These are phyloP conservation scores for Boehmeria nivea DNA, from an alignment of 306 rosid genomes.

Conservation along the genomic window DNA sequence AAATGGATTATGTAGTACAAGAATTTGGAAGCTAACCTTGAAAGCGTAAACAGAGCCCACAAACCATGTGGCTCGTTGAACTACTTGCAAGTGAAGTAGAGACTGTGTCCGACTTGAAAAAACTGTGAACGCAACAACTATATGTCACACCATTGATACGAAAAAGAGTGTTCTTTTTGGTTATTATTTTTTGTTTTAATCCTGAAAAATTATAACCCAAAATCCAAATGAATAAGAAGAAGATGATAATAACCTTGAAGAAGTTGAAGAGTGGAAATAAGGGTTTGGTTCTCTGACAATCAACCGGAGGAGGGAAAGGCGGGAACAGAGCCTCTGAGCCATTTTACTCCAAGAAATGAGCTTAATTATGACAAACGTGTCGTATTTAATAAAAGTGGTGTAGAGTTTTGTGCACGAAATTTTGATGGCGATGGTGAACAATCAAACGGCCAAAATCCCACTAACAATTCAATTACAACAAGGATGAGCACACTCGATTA, in stretches of 20 bases:
- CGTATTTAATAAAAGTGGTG: too few species aligned
- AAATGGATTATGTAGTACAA: background rate
- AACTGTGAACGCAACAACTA: background rate
- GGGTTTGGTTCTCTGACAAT: slow-evolving; percentile 27
- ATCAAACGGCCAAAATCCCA: too few species aligned
- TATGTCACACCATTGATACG: too few species aligned
- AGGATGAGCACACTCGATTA: too few species aligned
- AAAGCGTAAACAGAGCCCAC: slow-evolving; percentile 27
- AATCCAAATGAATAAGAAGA: background rate
- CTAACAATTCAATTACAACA: too few species aligned
- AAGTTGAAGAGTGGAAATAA: slow-evolving; percentile 24
- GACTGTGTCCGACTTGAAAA: slow-evolving; percentile 34
- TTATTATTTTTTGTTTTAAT: background rate
- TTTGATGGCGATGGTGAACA: too few species aligned
- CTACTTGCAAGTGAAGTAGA: slow-evolving; percentile 15
- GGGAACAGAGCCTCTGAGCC: slow-evolving; percentile 38
- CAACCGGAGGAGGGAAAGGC: slow-evolving; percentile 22
- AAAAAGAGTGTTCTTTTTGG: background rate
- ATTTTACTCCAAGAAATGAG: background rate
- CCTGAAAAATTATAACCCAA: background rate
- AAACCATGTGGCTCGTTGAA: slow-evolving; percentile 13
- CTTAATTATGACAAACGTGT: too few species aligned
- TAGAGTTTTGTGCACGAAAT: too few species aligned
- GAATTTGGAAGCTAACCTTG: slow-evolving; percentile 44
- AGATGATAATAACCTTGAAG: slow-evolving; percentile 32